phyloP scores from a whole-genome alignment of 1,284 basidiomycete genomes.

The Pyrrhoderma noxium region DNA sequence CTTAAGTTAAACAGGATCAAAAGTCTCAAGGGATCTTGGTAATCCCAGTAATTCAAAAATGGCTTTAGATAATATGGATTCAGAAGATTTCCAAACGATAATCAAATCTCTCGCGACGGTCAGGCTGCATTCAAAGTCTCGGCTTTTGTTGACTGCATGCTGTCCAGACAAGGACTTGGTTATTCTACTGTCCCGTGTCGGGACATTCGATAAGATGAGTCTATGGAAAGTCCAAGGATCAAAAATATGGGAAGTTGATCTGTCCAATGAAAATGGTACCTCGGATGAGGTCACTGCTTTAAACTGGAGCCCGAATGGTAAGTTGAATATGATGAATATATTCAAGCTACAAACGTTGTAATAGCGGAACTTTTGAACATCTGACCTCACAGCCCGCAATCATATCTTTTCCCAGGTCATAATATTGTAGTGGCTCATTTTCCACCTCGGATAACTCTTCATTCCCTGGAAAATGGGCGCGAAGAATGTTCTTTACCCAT shows the following conservation, averaged over 20 bases:
- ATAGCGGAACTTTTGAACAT: neutral
- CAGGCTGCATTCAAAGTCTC: constrained; percentile 46
- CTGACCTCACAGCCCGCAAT: constrained; percentile 12
- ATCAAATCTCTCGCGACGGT: constrained; percentile 44
- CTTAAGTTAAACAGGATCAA: no score
- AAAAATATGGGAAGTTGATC: constrained; percentile 73
- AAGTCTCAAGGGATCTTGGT: no score
- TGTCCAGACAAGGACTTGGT: constrained; percentile 81
- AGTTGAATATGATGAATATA: constrained; percentile 18
- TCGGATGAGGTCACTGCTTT: constrained; percentile 49
- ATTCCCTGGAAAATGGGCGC: constrained; percentile 69
- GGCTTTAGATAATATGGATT: no score
- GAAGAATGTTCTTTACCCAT: constrained; percentile 41
- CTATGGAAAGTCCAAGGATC: constrained; percentile 74
- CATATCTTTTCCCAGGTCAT: constrained; percentile 42
- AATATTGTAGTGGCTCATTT: constrained; percentile 66
- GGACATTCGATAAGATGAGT: constrained; percentile 58
- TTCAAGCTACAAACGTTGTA: constrained; percentile 6
- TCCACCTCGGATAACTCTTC: constrained; percentile 58
- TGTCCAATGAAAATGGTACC: constrained; percentile 33
- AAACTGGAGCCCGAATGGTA: constrained; percentile 78
- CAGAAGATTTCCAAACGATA: constrained; percentile 30
- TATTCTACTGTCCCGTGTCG: constrained; percentile 55
- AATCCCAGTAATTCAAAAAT: no score
- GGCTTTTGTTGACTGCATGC: constrained; percentile 57